These are phyloP conservation scores for Colletotrichum echinochloae DNA, from an alignment of 2,329 filamentous ascomycete genomes.

Conservation along the genomic window DNA sequence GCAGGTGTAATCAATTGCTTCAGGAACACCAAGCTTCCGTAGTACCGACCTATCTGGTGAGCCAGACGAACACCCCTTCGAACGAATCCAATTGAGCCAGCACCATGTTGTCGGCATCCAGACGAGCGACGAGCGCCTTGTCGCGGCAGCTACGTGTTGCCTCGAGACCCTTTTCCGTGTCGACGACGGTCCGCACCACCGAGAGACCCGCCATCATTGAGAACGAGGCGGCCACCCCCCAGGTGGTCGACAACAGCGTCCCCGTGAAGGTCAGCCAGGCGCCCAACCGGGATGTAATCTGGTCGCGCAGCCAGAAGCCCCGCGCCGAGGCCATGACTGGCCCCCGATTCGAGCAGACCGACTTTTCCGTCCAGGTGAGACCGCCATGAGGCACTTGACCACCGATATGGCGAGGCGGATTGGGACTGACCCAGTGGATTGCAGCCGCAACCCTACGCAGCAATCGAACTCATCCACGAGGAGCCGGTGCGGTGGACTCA, in stretches of 20 bases:
- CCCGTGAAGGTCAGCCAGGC: slow-evolving; percentile 76
- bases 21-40: slow-evolving; percentile 36
- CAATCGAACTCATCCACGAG: slow-evolving; percentile 96
- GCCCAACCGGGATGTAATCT: slow-evolving; percentile 84
- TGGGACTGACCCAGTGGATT: neutral
- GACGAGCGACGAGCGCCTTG: slow-evolving; percentile 56
- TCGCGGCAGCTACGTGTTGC: slow-evolving; percentile 58
- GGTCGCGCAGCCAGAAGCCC: slow-evolving; percentile 88
- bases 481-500: slow-evolving; percentile 95
- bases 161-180: slow-evolving; percentile 62
- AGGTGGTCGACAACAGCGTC: slow-evolving; percentile 56
- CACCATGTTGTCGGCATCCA: slow-evolving; percentile 61
- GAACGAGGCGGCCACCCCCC: slow-evolving; percentile 56
- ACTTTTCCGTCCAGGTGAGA: slow-evolving; percentile 89
- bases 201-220: slow-evolving; percentile 57
- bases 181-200: slow-evolving; percentile 46
- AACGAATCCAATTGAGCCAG: slow-evolving; percentile 34
- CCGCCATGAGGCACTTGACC: slow-evolving; percentile 10
- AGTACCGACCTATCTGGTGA: slow-evolving; percentile 31
- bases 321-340: slow-evolving; percentile 89
- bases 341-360: slow-evolving; percentile 96
- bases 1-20: slow-evolving; percentile 39
- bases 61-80: slow-evolving; percentile 25
- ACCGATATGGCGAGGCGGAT: neutral
- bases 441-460: slow-evolving; percentile 88